phyloP scores from a whole-genome alignment of 805 yeast species.

The Candida silvicultrix region DNA sequence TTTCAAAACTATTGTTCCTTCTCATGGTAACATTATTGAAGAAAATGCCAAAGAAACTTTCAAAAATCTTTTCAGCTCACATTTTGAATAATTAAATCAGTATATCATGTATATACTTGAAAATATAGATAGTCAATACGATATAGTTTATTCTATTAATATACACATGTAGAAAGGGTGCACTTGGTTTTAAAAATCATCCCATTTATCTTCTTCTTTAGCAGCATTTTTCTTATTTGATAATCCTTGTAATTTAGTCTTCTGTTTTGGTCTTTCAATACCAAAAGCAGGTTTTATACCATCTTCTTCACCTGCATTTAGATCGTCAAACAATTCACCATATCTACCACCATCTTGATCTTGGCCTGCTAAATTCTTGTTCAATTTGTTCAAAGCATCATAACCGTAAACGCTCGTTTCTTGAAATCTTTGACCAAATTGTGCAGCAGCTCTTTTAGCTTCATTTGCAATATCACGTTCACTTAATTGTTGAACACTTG shows the following conservation, averaged over 20 bases:
- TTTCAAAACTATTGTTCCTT: slow-evolving; percentile 43
- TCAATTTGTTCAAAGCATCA: slow-evolving; percentile 49
- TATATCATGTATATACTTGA: no score
- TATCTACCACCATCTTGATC: slow-evolving; percentile 34
- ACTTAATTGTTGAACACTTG: slow-evolving; percentile 76
- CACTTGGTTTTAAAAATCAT: slow-evolving; percentile 56
- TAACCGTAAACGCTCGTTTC: slow-evolving; percentile 77
- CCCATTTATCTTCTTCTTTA: slow-evolving; percentile 61
- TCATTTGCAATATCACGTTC: slow-evolving; percentile 76
- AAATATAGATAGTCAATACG: no score
- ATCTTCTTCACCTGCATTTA: slow-evolving; percentile 32
- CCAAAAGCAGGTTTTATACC: slow-evolving; percentile 65
- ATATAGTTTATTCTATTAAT: neutral
- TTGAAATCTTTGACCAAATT: slow-evolving; percentile 91
- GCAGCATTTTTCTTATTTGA: slow-evolving; percentile 30
- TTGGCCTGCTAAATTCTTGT: slow-evolving; percentile 21
- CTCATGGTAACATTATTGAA: slow-evolving; percentile 57
- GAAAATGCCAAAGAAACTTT: slow-evolving; percentile 25
- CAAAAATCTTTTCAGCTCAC: slow-evolving; percentile 15
- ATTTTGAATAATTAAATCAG: slow-evolving; percentile 5
- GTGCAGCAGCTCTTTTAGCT: slow-evolving; percentile 90
- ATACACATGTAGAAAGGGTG: neutral
- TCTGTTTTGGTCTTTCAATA: slow-evolving; percentile 46
- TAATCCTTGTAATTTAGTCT: slow-evolving; percentile 50
- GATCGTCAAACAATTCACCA: slow-evolving; percentile 50